These are phyloP conservation scores for Leccinum imitatum DNA, from an alignment of 768 basidiomycete species.

Conservation along the genomic window DNA sequence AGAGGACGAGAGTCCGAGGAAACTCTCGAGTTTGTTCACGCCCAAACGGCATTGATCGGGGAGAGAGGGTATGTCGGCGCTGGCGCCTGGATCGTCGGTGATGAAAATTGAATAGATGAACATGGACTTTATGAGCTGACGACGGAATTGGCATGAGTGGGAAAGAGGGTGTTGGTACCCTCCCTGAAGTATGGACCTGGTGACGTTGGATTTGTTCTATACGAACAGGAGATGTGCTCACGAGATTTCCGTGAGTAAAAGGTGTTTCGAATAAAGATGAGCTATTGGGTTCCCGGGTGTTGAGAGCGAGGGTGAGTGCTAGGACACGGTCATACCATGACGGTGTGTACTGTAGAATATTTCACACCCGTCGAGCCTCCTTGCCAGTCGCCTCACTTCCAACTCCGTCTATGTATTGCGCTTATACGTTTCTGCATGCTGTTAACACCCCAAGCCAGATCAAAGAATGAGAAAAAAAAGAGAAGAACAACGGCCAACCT, in stretches of 20 bases:
- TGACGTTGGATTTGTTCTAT: conserved; percentile 5
- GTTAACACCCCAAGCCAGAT: conserved; percentile 45
- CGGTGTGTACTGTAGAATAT: conserved; percentile 37
- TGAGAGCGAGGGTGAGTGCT: too few species aligned
- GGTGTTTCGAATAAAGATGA: neutral
- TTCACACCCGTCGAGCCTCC: conserved; percentile 54
- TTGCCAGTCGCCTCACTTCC: conserved; percentile 62
- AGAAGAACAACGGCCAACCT: conserved; percentile 40
- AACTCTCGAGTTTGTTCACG: conserved; percentile 82
- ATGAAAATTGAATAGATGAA: conserved; percentile 99
- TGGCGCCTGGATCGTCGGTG: conserved; percentile 91
- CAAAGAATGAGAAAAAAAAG: neutral
- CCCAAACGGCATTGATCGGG: conserved; percentile 95
- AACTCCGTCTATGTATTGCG: conserved; percentile 53
- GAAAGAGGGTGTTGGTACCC: conserved; percentile 92
- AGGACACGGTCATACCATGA: too few species aligned
- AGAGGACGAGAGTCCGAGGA: conserved; percentile 85
- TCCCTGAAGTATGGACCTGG: conserved; percentile 83
- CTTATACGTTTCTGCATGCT: conserved; percentile 72
- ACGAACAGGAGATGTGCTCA: conserved; percentile 25
- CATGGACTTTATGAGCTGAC: conserved; percentile 85
- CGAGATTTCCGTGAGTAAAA: conserved; percentile 43
- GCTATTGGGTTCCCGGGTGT: too few species aligned
- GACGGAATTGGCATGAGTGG: conserved; percentile 82
- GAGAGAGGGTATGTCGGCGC: conserved; percentile 70